Percentiles rank a stretch among this genome's conserved stretches.
Evolutionary conservation across 2,329 filamentous ascomycete genomes (phyloP).

Genomic region (Pyricularia grisea): DNA sequence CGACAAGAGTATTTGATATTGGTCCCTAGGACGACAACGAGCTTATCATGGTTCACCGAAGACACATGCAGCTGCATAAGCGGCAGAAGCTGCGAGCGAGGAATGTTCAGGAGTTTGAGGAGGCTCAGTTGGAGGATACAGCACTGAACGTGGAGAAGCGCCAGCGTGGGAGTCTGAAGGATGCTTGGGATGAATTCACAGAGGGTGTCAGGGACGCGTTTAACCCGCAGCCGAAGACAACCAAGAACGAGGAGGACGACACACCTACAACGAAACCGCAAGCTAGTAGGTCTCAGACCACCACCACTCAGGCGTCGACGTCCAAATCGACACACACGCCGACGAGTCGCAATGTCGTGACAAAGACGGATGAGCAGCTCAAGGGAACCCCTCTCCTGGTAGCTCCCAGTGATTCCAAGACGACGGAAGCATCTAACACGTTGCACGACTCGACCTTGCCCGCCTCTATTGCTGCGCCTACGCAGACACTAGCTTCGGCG

Average conservation of each 20-base stretch:
- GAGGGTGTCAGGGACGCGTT: conserved; percentile 10
- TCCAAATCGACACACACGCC: background rate
- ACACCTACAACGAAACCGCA: conserved; percentile 2
- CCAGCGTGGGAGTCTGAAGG: conserved; percentile 2
- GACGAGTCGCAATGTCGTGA: background rate
- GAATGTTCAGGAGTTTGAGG: no score
- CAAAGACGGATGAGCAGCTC: background rate
- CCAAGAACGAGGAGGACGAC: conserved; percentile 1
- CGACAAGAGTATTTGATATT: background rate
- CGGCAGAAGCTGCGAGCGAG: background rate
- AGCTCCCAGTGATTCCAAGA: background rate
- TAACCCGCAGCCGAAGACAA: background rate
- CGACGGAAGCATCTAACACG: background rate
- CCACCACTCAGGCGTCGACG: conserved; percentile 4
- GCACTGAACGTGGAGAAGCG: background rate
- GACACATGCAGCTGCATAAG: conserved; percentile 5
- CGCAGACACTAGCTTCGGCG: background rate
- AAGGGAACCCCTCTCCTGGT: background rate
- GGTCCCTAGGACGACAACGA: background rate
- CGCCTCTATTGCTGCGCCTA: background rate
- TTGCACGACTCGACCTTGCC: background rate
- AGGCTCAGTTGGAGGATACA: background rate
- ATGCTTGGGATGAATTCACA: conserved; percentile 11
- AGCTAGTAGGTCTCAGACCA: conserved; percentile 1
- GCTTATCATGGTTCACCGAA: background rate